Conservation (phyloP, 108 stramenopile genomes). For the Aurantiochytrium sp. region DNA sequence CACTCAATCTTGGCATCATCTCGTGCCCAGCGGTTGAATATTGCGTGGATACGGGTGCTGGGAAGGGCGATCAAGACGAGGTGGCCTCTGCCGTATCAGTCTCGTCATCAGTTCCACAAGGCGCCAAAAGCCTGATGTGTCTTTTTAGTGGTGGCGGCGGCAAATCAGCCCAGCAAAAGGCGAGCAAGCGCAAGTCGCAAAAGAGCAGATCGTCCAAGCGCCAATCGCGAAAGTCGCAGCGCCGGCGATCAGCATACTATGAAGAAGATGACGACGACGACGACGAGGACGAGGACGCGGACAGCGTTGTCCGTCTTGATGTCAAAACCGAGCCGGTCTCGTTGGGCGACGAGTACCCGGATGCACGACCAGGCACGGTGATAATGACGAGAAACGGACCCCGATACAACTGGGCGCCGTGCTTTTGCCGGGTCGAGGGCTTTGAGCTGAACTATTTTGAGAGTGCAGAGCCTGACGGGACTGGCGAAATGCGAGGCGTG, state of each 20-base stretch:
- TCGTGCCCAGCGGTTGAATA: neutral
- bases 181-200: neutral
- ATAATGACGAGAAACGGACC: neutral
- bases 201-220: too few relatives aligned
- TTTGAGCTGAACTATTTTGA: neutral
- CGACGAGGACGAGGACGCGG: too few relatives aligned
- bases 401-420: neutral
- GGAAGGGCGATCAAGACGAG: neutral
- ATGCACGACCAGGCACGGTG: neutral
- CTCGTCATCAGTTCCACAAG: neutral
- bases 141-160: neutral
- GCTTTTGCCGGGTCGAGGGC: neutral
- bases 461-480: neutral
- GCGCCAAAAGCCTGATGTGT: neutral
- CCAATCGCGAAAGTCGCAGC: too few relatives aligned
- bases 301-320: too few relatives aligned
- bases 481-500: neutral
- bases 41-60: neutral
- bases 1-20: neutral
- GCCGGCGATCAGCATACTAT: neutral
- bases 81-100: too few relatives aligned
- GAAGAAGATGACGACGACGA: neutral
- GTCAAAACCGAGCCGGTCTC: too few relatives aligned
- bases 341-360: neutral
- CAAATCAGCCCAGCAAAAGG: neutral